Evolutionary conservation across 495 filamentous ascomycete genomes (phyloP).

Genomic region (Neurospora cerealis): DNA sequence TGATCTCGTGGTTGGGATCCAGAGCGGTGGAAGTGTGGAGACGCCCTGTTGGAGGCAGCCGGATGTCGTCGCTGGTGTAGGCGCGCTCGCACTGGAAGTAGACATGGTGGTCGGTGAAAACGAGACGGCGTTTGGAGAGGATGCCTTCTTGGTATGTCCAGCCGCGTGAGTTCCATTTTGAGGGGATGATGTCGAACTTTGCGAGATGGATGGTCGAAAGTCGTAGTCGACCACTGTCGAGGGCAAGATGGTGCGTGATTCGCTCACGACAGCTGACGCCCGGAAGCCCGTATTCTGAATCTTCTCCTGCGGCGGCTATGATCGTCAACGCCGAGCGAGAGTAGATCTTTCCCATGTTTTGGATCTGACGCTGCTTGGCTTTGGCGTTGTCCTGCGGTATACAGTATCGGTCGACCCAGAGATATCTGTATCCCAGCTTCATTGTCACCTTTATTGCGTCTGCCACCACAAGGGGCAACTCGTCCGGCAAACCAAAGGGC

Average conservation of each 20-base stretch:
- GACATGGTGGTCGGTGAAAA: background rate
- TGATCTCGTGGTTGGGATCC: background rate
- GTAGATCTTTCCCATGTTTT: background rate
- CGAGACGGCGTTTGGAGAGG: background rate
- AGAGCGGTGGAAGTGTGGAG: too few relatives aligned
- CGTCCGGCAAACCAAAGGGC: background rate
- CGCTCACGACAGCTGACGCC: background rate
- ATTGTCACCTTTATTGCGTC: background rate
- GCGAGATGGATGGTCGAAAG: background rate
- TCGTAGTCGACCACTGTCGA: background rate
- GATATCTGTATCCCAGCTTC: background rate
- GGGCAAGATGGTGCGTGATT: background rate
- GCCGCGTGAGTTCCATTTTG: background rate
- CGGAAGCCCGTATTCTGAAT: background rate
- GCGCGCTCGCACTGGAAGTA: background rate
- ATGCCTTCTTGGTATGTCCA: slow-evolving; percentile 7
- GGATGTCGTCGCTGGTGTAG: background rate
- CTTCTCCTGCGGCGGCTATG: background rate
- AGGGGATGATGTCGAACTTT: background rate
- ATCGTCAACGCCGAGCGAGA: background rate
- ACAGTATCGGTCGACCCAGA: slow-evolving; percentile 1
- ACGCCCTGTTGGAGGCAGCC: background rate
- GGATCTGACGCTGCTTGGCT: background rate
- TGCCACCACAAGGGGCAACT: background rate
- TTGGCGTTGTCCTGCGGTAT: background rate